phyloP scores from a whole-genome alignment of 2,329 filamentous ascomycete genomes.

The Aureobasidium namibiae region DNA sequence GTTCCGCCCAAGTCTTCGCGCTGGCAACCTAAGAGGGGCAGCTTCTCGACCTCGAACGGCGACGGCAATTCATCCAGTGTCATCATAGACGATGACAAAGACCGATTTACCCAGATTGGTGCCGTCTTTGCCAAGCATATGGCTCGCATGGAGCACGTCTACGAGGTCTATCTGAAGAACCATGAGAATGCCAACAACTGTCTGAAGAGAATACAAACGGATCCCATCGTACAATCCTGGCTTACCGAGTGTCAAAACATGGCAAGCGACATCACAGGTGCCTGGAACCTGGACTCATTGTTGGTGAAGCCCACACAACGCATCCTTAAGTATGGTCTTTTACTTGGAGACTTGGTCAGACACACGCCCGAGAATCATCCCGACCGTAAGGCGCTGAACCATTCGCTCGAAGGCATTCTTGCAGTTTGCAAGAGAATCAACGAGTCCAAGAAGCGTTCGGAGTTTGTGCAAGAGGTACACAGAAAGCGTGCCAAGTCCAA shows the following conservation, averaged over 20 bases:
- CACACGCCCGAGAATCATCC: conserved; percentile 76
- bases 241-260: conserved; percentile 87
- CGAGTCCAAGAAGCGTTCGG: conserved; percentile 88
- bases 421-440: conserved; percentile 66
- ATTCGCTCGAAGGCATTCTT: conserved; percentile 61
- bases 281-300: conserved; percentile 93
- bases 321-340: conserved; percentile 84
- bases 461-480: conserved; percentile 81
- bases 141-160: conserved; percentile 54
- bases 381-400: conserved; percentile 61
- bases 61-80: conserved; percentile 21
- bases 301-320: conserved; percentile 95
- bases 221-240: conserved; percentile 67
- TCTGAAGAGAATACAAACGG: conserved; percentile 44
- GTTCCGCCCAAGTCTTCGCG: conserved; percentile 51
- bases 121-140: conserved; percentile 50
- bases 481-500: conserved; percentile 84
- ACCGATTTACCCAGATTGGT: conserved; percentile 52
- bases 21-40: conserved; percentile 43
- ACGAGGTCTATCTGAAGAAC: conserved; percentile 57
- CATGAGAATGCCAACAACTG: conserved; percentile 57
- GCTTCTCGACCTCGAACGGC: conserved; percentile 37
- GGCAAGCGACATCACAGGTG: conserved; percentile 82
- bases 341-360: conserved; percentile 72
- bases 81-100: conserved; percentile 33